A percentile compares a stretch with the other conserved stretches of the same genome.
Evolutionary conservation across 805 yeast species (phyloP).

Genomic region (Blastobotrys chiropterorum): DNA sequence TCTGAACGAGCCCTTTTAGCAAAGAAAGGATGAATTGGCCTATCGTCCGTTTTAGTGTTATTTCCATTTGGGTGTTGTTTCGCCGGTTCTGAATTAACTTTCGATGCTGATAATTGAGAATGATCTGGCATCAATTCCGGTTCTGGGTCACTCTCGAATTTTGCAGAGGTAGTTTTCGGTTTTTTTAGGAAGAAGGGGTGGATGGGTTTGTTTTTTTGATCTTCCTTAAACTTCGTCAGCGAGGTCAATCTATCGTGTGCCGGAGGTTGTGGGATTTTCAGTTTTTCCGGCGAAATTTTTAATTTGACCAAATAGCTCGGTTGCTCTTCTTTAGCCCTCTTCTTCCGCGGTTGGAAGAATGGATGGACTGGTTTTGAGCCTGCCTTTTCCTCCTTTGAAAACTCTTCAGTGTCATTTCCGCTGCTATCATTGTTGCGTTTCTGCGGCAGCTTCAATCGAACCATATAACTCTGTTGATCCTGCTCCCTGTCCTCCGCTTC

Average conservation of each 20-base stretch:
- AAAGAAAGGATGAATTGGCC: slow-evolving; percentile 12
- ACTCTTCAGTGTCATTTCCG: too few relatives aligned
- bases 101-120: neutral
- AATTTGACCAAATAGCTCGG: neutral
- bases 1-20: slow-evolving; percentile 2
- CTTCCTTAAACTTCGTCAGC: neutral
- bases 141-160: neutral
- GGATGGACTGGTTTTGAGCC: slow-evolving; percentile 2
- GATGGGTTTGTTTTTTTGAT: neutral
- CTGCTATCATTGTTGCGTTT: neutral
- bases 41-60: neutral
- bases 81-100: neutral
- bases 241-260: neutral
- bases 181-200: neutral
- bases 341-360: slow-evolving; percentile 3
- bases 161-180: neutral
- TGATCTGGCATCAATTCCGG: neutral
- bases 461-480: neutral
- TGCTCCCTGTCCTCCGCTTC: neutral
- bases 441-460: neutral
- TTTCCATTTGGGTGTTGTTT: neutral
- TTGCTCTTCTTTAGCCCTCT: neutral
- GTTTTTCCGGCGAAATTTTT: neutral
- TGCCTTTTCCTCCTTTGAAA: neutral
- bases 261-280: neutral